Conservation (phyloP, 2,329 filamentous ascomycete species). For the Biscogniauxia mediterranea region DNA sequence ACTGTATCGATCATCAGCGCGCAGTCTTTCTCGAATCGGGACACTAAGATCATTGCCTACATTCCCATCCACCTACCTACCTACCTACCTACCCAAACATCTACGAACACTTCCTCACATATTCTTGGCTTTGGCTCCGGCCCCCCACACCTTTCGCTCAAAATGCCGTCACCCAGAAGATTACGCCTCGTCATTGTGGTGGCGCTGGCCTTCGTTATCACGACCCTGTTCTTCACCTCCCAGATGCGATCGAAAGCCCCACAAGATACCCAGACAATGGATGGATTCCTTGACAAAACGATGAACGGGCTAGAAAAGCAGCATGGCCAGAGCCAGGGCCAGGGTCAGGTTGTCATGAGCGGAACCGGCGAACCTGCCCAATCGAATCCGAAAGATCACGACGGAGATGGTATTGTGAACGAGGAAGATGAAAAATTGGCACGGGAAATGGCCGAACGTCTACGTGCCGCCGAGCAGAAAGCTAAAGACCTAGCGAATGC, state of each 20-base stretch:
- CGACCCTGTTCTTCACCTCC: constrained; percentile 72
- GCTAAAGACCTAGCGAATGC: constrained; percentile 68
- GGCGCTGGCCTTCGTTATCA: constrained; percentile 62
- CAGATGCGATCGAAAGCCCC: constrained; percentile 51
- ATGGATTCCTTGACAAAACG: constrained; percentile 62
- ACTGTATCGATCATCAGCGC: too few species aligned
- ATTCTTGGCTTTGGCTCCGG: background rate
- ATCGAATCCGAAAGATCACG: constrained; percentile 46
- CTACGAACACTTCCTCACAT: background rate
- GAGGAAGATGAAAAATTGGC: constrained; percentile 55
- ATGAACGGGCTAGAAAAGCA: constrained; percentile 50
- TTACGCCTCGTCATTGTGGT: constrained; percentile 65
- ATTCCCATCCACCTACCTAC: background rate
- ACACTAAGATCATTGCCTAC: too few species aligned
- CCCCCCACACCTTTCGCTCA: constrained; percentile 3
- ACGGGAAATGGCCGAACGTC: constrained; percentile 56
- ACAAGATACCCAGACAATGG: constrained; percentile 42
- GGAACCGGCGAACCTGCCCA: constrained; percentile 37
- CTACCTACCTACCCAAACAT: background rate
- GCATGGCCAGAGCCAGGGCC: constrained; percentile 18
- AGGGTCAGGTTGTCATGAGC: constrained; percentile 41
- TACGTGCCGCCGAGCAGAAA: constrained; percentile 67
- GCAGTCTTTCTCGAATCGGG: too few species aligned
- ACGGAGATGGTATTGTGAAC: constrained; percentile 54
- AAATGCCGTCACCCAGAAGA: constrained; percentile 70